Base-by-base conservation (phyloP, 768 basidiomycete genomes). In the Paxillus rubicundulus region DNA sequence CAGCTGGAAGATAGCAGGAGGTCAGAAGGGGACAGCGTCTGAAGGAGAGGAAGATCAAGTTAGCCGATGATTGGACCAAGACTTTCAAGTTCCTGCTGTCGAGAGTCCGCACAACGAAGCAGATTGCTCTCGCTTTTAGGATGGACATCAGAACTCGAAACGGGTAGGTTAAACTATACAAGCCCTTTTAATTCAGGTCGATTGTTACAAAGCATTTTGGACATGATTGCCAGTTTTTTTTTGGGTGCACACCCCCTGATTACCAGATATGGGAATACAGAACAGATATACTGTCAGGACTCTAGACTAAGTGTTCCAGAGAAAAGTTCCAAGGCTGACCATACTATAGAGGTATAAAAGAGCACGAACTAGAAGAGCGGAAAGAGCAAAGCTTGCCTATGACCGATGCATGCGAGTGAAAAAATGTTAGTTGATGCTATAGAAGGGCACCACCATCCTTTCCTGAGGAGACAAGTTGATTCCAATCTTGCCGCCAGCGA, bases 401-500 rank as follows among this genome's bases (percentile, higher is more conserved):
- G 24, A 24, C 24, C 24, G 24, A 24, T 24, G 24, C 4, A 24
- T 24, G 24, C 24, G 24, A 5, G 24, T 6, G 24, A 24, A 24
- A 24, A 24, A 24, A 2, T 24, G 5, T 24, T 32, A 14, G 40
- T 7, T 14, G 20, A 50, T 32, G 57, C 61, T 72, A 88, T 70
- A 88, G 71, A 46, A 91, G 72, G 17, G 80, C 88, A 5, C 72
- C 65, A 28, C 72, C 75, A 14, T 88, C 84, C 62, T 79, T 81
- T 48, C 89, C 88, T 7, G 78, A 67, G 13, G 74, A 77, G 17
- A 89, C 87, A 28, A 91, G 81, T 39, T 63, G 76, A 58, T 73
- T 75, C 95, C 95, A 98, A 58, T 93, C 88, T 37, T 66, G 68
- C 57, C 92, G 77, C 96, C 95, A 98, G 45, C 62, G 67, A 24